A percentile compares a stretch with the other conserved stretches of the same genome.
Evolutionary conservation across 148 eudicot species (phyloP).

Genomic region (Cornus kousa): DNA sequence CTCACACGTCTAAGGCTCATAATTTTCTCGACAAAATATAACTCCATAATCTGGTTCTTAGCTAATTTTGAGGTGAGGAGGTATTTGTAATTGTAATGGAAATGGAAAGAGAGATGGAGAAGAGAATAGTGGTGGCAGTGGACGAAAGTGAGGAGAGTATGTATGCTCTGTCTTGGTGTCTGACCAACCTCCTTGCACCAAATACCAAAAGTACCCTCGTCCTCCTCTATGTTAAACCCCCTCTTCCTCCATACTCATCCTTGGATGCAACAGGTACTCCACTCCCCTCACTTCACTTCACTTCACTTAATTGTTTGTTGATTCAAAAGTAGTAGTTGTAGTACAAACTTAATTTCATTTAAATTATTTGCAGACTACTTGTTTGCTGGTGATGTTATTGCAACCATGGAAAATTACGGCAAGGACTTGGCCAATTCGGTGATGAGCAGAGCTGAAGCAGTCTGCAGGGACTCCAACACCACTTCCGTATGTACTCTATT

Average conservation of each 20-base stretch:
- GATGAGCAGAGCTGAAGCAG: slow-evolving; percentile 64
- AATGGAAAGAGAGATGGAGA: slow-evolving; percentile 23
- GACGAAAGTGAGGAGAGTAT: slow-evolving; percentile 93
- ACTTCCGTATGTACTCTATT: slow-evolving; percentile 8
- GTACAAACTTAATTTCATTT: no score
- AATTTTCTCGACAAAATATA: no score
- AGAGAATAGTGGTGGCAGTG: slow-evolving; percentile 61
- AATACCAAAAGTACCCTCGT: slow-evolving; percentile 35
- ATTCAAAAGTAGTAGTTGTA: no score
- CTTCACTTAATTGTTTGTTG: no score
- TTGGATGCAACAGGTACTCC: slow-evolving; percentile 47
- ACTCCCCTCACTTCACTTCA: no score
- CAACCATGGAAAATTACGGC: slow-evolving; percentile 54
- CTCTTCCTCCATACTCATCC: slow-evolving; percentile 62
- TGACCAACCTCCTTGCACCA: slow-evolving; percentile 41
- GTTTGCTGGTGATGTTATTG: slow-evolving; percentile 57
- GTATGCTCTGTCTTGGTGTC: slow-evolving; percentile 86
- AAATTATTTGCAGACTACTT: slow-evolving; percentile 34
- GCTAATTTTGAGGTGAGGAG: no score
- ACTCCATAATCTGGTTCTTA: no score
- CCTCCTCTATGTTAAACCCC: slow-evolving; percentile 81
- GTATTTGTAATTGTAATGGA: no score
- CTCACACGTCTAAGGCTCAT: no score
- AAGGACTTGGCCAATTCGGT: slow-evolving; percentile 63
- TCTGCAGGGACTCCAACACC: slow-evolving; percentile 39